phyloP scores from a whole-genome alignment of 192 early-diverging fungal species.

The Coemansia sp. region DNA sequence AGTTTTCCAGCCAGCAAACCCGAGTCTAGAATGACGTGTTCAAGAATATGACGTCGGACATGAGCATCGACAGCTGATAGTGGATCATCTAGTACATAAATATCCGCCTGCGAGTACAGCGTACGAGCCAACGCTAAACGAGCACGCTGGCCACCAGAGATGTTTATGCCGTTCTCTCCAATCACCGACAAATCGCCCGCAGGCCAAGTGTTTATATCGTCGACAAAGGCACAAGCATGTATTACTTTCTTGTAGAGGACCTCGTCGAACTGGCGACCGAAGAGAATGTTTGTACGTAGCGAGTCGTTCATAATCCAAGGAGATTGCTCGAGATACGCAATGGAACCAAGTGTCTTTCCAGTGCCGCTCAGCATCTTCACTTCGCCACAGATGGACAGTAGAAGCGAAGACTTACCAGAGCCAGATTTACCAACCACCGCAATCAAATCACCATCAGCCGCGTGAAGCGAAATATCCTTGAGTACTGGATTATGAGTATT shows the following conservation, averaged over 20 bases:
- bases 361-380: slow-evolving; percentile 38
- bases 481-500: background rate
- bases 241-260: slow-evolving; percentile 61
- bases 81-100: slow-evolving; percentile 71
- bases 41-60: slow-evolving; percentile 63
- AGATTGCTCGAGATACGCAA: slow-evolving; percentile 32
- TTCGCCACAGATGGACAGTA: slow-evolving; percentile 61
- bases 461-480: slow-evolving; percentile 7
- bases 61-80: slow-evolving; percentile 67
- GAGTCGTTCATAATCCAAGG: slow-evolving; percentile 53
- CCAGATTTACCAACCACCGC: slow-evolving; percentile 62
- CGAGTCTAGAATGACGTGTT: slow-evolving; percentile 57
- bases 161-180: slow-evolving; percentile 68
- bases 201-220: slow-evolving; percentile 63
- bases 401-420: slow-evolving; percentile 62
- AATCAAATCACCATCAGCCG: slow-evolving; percentile 45
- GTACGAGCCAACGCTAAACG: slow-evolving; percentile 65
- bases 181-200: slow-evolving; percentile 70
- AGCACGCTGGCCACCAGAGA: slow-evolving; percentile 71
- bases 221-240: slow-evolving; percentile 59
- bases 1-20: slow-evolving; percentile 58
- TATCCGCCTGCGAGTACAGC: slow-evolving; percentile 66
- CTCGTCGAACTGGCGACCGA: slow-evolving; percentile 64
- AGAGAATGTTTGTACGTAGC: slow-evolving; percentile 77
- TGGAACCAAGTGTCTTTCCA: slow-evolving; percentile 17